Percentiles rank a stretch among this genome's conserved stretches.
These are phyloP conservation scores for Venturia carpophila DNA, from an alignment of 2,329 filamentous ascomycete species.

Conservation along the genomic window DNA sequence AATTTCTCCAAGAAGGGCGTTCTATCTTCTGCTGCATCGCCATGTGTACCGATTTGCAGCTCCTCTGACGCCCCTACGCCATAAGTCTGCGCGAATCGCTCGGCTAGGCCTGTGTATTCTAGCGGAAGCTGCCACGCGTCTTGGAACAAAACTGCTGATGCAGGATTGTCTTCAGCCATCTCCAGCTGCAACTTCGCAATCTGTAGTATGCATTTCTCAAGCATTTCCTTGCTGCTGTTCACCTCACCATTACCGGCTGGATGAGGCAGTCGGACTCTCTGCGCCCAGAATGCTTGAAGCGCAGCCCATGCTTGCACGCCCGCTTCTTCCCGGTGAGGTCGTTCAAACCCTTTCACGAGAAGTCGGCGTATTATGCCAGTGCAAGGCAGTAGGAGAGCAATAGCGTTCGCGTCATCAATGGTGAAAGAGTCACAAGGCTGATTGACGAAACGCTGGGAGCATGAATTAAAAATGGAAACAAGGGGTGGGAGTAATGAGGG, in stretches of 20 bases:
- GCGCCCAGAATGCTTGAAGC: slow-evolving; percentile 46
- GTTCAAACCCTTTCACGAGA: slow-evolving; percentile 72
- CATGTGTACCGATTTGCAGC: slow-evolving; percentile 31
- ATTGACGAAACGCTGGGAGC: slow-evolving; percentile 10
- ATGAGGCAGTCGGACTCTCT: not conserved
- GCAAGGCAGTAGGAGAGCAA: slow-evolving; percentile 14
- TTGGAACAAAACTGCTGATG: slow-evolving; percentile 66
- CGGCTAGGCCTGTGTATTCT: slow-evolving; percentile 75
- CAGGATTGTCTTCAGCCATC: slow-evolving; percentile 72
- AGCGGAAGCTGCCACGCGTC: slow-evolving; percentile 25
- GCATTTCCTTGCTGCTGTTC: slow-evolving; percentile 22
- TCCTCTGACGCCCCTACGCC: slow-evolving; percentile 28
- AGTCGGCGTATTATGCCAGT: slow-evolving; percentile 60
- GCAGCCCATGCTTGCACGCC: slow-evolving; percentile 75
- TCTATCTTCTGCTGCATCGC: slow-evolving; percentile 39
- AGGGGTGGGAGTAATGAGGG: slow-evolving; percentile 80
- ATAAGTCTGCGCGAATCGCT: slow-evolving; percentile 67
- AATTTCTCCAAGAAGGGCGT: slow-evolving; percentile 65
- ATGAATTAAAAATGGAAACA: slow-evolving; percentile 58
- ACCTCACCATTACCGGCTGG: slow-evolving; percentile 4
- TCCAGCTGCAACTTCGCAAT: slow-evolving; percentile 86
- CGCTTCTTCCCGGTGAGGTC: slow-evolving; percentile 68
- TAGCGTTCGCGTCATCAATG: slow-evolving; percentile 44
- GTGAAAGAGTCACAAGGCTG: slow-evolving; percentile 9
- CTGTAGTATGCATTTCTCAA: slow-evolving; percentile 47